These are phyloP conservation scores for Discostella stelligeroides DNA, from an alignment of 108 stramenopile species.

Conservation along the genomic window DNA sequence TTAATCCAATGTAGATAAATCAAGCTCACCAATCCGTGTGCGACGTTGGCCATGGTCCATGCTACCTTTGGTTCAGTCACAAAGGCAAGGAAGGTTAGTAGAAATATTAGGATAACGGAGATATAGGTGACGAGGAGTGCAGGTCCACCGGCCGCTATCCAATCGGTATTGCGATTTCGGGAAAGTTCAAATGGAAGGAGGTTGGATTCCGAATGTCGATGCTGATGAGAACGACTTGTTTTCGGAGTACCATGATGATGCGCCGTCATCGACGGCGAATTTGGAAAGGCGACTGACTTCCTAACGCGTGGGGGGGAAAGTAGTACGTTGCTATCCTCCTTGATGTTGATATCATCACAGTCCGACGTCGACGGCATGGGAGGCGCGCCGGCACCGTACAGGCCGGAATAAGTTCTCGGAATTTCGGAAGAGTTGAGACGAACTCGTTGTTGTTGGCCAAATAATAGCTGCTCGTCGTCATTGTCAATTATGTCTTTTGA, in stretches of 20 bases:
- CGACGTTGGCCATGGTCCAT: constrained; percentile 72
- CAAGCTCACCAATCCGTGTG: constrained; percentile 67
- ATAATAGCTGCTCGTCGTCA: constrained; percentile 2
- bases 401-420: constrained; percentile 74
- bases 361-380: constrained; percentile 11
- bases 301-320: constrained; percentile 1
- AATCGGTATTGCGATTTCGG: constrained; percentile 58
- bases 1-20: constrained; percentile 90
- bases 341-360: neutral
- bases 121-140: constrained; percentile 64
- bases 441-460: constrained; percentile 32
- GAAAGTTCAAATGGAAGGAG: constrained; percentile 81
- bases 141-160: constrained; percentile 56
- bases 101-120: constrained; percentile 57
- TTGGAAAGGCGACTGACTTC: constrained; percentile 6
- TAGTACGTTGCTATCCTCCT: neutral
- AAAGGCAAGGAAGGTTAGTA: constrained; percentile 59
- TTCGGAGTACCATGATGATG: neutral
- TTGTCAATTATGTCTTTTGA: constrained; percentile 28
- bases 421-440: constrained; percentile 79
- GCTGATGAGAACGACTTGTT: constrained; percentile 2
- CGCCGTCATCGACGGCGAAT: neutral
- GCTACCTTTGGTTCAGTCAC: constrained; percentile 51
- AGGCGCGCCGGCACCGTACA: constrained; percentile 63
- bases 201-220: constrained; percentile 39